Evolutionary conservation across 2,329 filamentous ascomycete genomes (phyloP), one percentile per base, ranked within the genome.

Genomic region (Lecanicillium sp.): DNA sequence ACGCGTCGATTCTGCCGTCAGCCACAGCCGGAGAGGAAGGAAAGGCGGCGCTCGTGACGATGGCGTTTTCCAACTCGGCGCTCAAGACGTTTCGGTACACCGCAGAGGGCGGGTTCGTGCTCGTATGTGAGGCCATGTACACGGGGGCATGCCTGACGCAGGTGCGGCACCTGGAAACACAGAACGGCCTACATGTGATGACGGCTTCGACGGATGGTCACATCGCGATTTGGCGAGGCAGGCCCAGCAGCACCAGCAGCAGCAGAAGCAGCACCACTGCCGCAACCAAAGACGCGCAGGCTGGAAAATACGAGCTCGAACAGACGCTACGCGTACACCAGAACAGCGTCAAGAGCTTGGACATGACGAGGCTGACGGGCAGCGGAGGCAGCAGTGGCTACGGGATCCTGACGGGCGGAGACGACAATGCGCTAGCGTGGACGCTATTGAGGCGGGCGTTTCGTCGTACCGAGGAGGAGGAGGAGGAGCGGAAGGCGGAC

Each of bases 11-110:
- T 57, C 55, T 2, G 55, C 52, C 15, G 53, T 44, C 24, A 54
- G 56, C 2, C 55, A 50, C 4, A 82, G 32, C n/a, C 15, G 11
- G 21, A 30, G 26, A 29, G 12, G 11, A 19, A 5, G 27, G 14
- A 17, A 14, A 1, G 5, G 32, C 11, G 12, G 27, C 15, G 56
- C 59, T 80, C 3, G 72, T 96, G 47, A 81, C 80, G 0, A 76
- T 95, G 68, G 84, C 78, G 0, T 83, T 93, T 57, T 96, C 91
- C 0, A 91, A 96, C 66, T 96, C 91, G 1, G 81, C 77, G 2
- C 63, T 95, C 35, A 84, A 83, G 58, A 74, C 70, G 1, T 84
- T 83, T 55, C 55, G 61, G 12, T 84, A 80, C 54, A 65, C 62
- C 1, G 54, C 56, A 15, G 44, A 37, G 1, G 51, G 52, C 0